A percentile compares a stretch with the other conserved stretches of the same genome.
These are phyloP conservation scores for Suillus occidentalis DNA, from an alignment of 768 basidiomycete genomes.

Conservation along the genomic window DNA sequence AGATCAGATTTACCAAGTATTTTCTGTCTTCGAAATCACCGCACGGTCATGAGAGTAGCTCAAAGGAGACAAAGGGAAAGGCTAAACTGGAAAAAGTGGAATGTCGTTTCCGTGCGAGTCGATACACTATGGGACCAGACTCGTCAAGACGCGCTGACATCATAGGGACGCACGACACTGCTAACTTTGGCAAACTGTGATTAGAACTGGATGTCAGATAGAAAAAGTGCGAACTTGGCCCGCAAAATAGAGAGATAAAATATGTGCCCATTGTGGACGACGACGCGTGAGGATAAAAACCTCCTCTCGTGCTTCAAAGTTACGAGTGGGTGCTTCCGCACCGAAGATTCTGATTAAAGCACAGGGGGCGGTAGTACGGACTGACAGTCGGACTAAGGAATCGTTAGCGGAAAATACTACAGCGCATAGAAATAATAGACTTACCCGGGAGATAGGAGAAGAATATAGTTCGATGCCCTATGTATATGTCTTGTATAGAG, in stretches of 20 bases:
- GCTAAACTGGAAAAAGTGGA: constrained; percentile 47
- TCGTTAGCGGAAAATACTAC: background rate
- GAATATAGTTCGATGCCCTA: background rate
- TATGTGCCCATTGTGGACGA: background rate
- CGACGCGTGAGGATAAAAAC: background rate
- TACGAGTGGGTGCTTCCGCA: background rate
- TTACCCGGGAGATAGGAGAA: background rate
- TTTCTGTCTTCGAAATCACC: constrained; percentile 44
- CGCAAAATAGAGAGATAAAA: background rate
- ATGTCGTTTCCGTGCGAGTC: constrained; percentile 51
- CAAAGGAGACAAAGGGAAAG: background rate
- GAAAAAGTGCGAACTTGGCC: background rate
- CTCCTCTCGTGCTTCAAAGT: background rate
- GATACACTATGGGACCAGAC: constrained; percentile 39
- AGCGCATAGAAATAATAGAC: background rate
- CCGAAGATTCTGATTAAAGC: background rate
- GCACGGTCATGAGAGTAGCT: background rate
- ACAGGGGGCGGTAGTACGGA: background rate
- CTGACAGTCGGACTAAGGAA: background rate
- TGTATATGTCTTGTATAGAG: background rate
- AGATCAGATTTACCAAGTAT: constrained; percentile 30
- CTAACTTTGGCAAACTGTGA: background rate
- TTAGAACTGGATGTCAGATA: background rate
- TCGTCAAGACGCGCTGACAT: constrained; percentile 6
- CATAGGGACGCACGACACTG: constrained; percentile 20